Base-by-base conservation (phyloP, 768 basidiomycete genomes). In the Naganishia kalamii region DNA sequence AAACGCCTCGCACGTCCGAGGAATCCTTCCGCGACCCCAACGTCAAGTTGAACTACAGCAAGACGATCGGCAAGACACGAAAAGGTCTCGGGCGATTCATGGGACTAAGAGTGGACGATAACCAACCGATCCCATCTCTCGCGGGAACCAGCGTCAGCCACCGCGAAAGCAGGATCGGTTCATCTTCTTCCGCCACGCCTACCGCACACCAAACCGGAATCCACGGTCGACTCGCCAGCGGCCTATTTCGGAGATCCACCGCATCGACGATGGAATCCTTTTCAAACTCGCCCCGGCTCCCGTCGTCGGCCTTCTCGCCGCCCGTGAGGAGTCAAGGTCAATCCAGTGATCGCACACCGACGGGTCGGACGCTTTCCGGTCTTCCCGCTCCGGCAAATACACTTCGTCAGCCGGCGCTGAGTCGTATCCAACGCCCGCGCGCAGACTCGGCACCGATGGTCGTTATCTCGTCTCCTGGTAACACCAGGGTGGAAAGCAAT, bases 41-140 rank as follows among this genome's bases (percentile, higher is more conserved):
- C 12, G 72, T 67, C 25, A 35, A 83, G 15, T 82, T 96, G 69
- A 89, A 87, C 73, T 87, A 93, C 77, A 88, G 90, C 6, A 86
- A 88, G 71, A 96, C 93, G 3, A 94, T 96, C 72, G 82, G 83
- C 4, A 82, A 32, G n/a, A 29, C 33, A 3, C 25, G 21, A 32
- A 44, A 51, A 23, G 32, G 44, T 4, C 40, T 46, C 21, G 48
- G 32, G 13, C 47, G 46, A 19, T 41, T 41, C 33, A 23, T 35
- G 32, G 57, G 35, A 15, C 19, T 33, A 6, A 29, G 43, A 33
- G 54, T 60, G 21, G 35, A 65, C 32, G 59, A 47, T 30, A 52
- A 33, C 43, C 59, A 50, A 49, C 59, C 32, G n/a, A 51, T 48
- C 37, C 46, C 35, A 32, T 44, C 59, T 5, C 27, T 47, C 17